Evolutionary conservation across 352 stramenopile species (phyloP).

Genomic region (Detonula confervacea): DNA sequence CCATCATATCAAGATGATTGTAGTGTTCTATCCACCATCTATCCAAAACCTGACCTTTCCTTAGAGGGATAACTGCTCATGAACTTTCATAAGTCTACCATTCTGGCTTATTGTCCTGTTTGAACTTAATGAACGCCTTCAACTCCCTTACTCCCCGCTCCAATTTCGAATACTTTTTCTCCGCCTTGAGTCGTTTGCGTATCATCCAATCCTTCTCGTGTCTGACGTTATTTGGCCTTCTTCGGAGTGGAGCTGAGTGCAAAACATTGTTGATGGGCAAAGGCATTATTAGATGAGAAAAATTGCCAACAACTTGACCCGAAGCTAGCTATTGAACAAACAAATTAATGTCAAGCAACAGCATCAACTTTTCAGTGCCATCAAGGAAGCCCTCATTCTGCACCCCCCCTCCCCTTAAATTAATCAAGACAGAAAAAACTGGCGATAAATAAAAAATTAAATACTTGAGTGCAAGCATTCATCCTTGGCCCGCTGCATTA

Average conservation of each 20-base stretch:
- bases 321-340: too few species aligned
- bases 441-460: too few species aligned
- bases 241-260: constrained; percentile 32
- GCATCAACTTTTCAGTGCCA: too few species aligned
- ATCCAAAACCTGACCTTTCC: too few species aligned
- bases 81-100: background rate
- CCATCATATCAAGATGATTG: too few species aligned
- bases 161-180: constrained; percentile 58
- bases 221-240: constrained; percentile 33
- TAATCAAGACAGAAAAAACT: too few species aligned
- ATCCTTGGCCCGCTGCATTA: too few species aligned
- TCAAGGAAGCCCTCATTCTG: too few species aligned
- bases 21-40: background rate
- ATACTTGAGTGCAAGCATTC: too few species aligned
- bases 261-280: background rate
- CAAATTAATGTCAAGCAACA: too few species aligned
- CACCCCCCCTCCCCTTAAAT: too few species aligned
- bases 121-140: constrained; percentile 69
- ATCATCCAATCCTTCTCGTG: constrained; percentile 76
- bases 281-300: background rate
- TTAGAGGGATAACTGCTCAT: too few species aligned
- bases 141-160: constrained; percentile 66
- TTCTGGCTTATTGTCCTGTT: constrained; percentile 50
- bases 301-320: background rate
- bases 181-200: constrained; percentile 57